Conservation (phyloP, 1,284 basidiomycete species). For the Meripilus lineatus region DNA sequence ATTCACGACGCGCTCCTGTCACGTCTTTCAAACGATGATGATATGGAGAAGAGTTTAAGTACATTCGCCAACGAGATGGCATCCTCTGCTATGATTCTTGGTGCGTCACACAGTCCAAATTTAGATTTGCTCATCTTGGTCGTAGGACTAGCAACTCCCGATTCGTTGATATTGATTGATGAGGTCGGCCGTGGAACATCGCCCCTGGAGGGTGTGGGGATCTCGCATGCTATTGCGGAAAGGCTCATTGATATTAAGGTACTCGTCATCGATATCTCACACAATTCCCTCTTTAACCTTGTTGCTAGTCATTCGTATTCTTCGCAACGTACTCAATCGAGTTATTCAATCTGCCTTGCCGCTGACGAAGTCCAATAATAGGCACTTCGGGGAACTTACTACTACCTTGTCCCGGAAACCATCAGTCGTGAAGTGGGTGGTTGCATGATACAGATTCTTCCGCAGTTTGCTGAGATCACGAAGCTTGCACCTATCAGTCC, state of each 20-base stretch:
- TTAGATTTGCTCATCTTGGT: background rate
- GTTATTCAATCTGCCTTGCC: background rate
- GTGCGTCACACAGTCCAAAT: constrained; percentile 32
- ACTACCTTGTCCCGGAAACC: constrained; percentile 69
- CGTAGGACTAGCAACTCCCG: constrained; percentile 67
- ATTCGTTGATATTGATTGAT: constrained; percentile 82
- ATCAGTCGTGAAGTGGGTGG: constrained; percentile 66
- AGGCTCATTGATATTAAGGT: constrained; percentile 74
- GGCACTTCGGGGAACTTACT: constrained; percentile 70
- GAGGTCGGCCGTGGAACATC: constrained; percentile 90
- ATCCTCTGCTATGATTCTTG: constrained; percentile 83
- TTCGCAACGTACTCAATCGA: constrained; percentile 71
- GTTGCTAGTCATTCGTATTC: constrained; percentile 69
- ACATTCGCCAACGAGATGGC: constrained; percentile 95
- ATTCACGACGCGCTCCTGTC: constrained; percentile 83
- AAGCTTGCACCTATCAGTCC: constrained; percentile 79
- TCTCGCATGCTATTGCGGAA: constrained; percentile 92
- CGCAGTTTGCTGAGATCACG: no score
- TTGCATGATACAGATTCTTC: no score
- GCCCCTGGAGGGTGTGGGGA: constrained; percentile 81
- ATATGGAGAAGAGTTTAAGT: constrained; percentile 82
- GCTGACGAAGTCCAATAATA: constrained; percentile 23
- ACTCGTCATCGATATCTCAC: constrained; percentile 11
- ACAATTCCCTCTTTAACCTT: constrained; percentile 4
- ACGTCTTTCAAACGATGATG: constrained; percentile 89